These are phyloP conservation scores for Rhodotorula graminis DNA, from an alignment of 768 basidiomycete species.

Conservation along the genomic window DNA sequence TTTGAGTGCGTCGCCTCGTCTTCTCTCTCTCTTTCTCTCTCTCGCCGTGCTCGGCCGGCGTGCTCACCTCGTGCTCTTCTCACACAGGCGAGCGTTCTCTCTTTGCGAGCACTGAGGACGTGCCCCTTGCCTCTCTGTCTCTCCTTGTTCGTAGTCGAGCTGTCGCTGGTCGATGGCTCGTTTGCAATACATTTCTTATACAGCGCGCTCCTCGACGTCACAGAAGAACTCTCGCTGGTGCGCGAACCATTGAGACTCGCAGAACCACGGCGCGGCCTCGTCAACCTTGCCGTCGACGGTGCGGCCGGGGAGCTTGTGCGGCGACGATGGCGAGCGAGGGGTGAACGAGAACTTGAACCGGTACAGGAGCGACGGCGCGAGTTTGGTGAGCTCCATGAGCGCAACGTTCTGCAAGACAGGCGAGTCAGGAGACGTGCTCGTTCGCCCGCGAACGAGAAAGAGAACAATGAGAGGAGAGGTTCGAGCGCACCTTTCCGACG, in stretches of 20 bases:
- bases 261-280: constrained; percentile 11
- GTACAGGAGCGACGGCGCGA: constrained; percentile 13
- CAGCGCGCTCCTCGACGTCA: not conserved
- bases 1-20: constrained; percentile 8
- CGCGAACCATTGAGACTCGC: not conserved
- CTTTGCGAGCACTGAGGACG: not conserved
- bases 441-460: not conserved
- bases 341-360: constrained; percentile 16
- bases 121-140: not conserved
- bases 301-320: constrained; percentile 9
- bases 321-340: not conserved
- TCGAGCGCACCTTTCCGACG: constrained; percentile 1
- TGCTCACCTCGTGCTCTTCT: not conserved
- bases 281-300: constrained; percentile 7
- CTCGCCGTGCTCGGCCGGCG: too few species aligned
- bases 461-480: too few species aligned
- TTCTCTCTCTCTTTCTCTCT: too few species aligned
- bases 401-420: constrained; percentile 24
- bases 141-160: too few species aligned
- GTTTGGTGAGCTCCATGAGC: constrained; percentile 33
- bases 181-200: not conserved
- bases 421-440: not conserved
- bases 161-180: too few species aligned
- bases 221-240: constrained; percentile 3
- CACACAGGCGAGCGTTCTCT: not conserved